phyloP scores from a whole-genome alignment of 345 rosid species.

The Raphanus sativus region DNA sequence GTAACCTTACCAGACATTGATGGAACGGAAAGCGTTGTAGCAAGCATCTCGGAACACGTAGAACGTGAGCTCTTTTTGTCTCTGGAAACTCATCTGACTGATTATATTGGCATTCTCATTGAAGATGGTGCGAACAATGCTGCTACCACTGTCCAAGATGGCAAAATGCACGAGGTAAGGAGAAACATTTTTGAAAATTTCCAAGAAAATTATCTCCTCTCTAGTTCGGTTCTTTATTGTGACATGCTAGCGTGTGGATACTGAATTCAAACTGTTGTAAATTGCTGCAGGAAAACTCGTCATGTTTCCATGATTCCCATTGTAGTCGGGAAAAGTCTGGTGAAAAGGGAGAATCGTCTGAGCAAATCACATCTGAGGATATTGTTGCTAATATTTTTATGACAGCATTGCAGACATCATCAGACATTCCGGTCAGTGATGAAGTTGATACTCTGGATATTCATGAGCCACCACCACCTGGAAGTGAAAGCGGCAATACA shows the following conservation, averaged over 20 bases:
- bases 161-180: constrained; percentile 45
- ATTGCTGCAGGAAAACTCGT: constrained; percentile 47
- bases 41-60: constrained; percentile 51
- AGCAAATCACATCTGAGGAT: constrained; percentile 39
- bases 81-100: constrained; percentile 45
- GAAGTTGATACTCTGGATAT: constrained; percentile 41
- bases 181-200: constrained; percentile 5
- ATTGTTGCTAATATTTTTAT: constrained; percentile 41
- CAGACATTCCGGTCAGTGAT: constrained; percentile 36
- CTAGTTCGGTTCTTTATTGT: constrained; percentile 3
- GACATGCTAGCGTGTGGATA: constrained; percentile 17
- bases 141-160: constrained; percentile 35
- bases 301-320: constrained; percentile 9
- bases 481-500: constrained; percentile 46
- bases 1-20: constrained; percentile 19
- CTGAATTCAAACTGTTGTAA: constrained; percentile 23
- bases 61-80: constrained; percentile 64
- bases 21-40: constrained; percentile 29
- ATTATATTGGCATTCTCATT: constrained; percentile 53
- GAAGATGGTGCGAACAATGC: constrained; percentile 49
- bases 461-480: constrained; percentile 73
- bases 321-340: constrained; percentile 15
- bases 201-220: constrained; percentile 1
- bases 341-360: constrained; percentile 35
- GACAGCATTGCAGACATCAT: constrained; percentile 47